Conservation (phyloP, 83 land plant species). For the Thuja plicata region DNA sequence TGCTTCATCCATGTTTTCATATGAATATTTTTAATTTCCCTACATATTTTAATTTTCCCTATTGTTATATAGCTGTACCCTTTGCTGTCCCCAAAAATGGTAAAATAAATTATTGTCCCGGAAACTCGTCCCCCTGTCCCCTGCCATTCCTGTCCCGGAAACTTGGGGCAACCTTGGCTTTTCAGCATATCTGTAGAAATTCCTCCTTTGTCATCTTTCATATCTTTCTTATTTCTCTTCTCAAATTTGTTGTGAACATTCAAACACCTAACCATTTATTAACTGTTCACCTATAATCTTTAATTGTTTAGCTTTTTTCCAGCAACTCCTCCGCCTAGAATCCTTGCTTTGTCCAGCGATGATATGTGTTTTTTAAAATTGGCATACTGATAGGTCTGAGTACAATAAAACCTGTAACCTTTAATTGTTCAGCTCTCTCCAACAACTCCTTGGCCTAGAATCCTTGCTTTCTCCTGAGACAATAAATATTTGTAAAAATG, state of each 20-base stretch:
- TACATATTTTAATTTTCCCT: too few species aligned
- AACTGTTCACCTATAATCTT: neutral
- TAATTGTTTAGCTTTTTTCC: neutral
- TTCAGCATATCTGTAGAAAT: neutral
- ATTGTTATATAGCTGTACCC: too few species aligned
- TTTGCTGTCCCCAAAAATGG: too few species aligned
- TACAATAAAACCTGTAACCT: neutral
- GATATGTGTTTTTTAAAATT: neutral
- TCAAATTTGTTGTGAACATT: neutral
- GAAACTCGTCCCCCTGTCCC: too few species aligned
- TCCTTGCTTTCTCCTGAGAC: neutral
- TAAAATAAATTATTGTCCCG: too few species aligned
- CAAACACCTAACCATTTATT: neutral
- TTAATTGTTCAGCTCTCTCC: neutral
- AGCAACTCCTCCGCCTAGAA: neutral
- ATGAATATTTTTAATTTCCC: too few species aligned
- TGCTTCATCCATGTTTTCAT: too few species aligned
- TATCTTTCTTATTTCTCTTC: neutral
- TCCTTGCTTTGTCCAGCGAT: neutral
- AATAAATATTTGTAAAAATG: neutral
- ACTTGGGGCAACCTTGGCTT: too few species aligned
- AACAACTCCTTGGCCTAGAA: neutral
- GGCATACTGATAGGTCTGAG: too few species aligned
- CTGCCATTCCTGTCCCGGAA: too few species aligned
- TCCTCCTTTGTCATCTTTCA: neutral